Conservation (phyloP, 306 rosid genomes). For the Dryas drummondii region DNA sequence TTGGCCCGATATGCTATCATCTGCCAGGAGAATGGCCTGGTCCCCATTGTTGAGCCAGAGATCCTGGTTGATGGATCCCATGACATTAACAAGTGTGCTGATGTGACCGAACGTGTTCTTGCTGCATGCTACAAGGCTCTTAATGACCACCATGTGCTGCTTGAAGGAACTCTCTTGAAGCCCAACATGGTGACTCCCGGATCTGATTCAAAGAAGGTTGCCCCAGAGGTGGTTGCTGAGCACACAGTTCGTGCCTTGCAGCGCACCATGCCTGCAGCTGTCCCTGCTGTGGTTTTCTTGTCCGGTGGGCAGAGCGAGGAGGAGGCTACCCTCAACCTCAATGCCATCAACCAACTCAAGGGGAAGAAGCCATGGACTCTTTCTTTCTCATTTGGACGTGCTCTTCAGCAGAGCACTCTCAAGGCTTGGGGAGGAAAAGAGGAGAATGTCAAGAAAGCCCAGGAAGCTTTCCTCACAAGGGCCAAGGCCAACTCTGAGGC, state of each 20-base stretch:
- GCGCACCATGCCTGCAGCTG: constrained; percentile 66
- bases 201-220: constrained; percentile 54
- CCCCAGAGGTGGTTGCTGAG: constrained; percentile 63
- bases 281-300: constrained; percentile 69
- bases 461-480: constrained; percentile 54
- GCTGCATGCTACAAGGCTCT: constrained; percentile 93
- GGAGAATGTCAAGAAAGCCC: constrained; percentile 58
- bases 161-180: constrained; percentile 76
- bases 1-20: constrained; percentile 70
- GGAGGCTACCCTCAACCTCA: constrained; percentile 72
- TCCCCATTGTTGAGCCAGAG: constrained; percentile 85
- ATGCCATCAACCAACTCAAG: constrained; percentile 68
- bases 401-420: constrained; percentile 75
- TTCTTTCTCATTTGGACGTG: constrained; percentile 74
- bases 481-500: constrained; percentile 76
- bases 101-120: constrained; percentile 68
- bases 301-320: constrained; percentile 92
- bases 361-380: constrained; percentile 85
- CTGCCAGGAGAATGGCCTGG: constrained; percentile 81
- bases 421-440: constrained; percentile 76
- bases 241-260: constrained; percentile 61
- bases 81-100: constrained; percentile 60
- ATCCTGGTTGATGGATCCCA: constrained; percentile 76
- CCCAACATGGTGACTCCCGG: constrained; percentile 93
- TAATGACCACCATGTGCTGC: constrained; percentile 69